These are phyloP conservation scores for Boechera stricta DNA, from an alignment of 345 rosid species.

Conservation along the genomic window DNA sequence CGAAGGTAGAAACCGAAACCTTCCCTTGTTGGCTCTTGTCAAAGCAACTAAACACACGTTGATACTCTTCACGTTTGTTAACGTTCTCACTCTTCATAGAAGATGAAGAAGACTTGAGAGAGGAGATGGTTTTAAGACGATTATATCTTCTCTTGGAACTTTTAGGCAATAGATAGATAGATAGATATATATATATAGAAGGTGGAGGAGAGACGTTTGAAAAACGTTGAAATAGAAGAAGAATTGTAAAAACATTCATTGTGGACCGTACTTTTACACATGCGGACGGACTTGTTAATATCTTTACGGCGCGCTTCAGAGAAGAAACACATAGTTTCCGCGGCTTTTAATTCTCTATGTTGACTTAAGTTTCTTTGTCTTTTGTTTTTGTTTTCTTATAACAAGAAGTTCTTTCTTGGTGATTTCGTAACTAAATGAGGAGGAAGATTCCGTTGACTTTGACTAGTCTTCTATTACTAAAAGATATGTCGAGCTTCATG, in stretches of 20 bases:
- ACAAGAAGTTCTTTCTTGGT: background rate
- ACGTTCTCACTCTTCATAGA: constrained; percentile 35
- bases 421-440: background rate
- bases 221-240: background rate
- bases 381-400: background rate
- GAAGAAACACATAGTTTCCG: constrained; percentile 23
- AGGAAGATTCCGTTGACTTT: constrained; percentile 36
- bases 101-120: constrained; percentile 13
- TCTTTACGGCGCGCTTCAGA: constrained; percentile 16
- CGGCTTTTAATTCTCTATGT: constrained; percentile 25
- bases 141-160: background rate
- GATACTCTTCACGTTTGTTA: constrained; percentile 44
- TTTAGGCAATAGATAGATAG: constrained; percentile 15
- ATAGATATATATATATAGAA: background rate
- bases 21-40: constrained; percentile 56
- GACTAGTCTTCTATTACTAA: constrained; percentile 18
- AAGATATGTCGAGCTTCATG: constrained; percentile 18
- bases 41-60: constrained; percentile 54
- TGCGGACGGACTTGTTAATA: background rate
- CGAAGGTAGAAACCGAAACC: constrained; percentile 56
- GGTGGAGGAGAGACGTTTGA: background rate
- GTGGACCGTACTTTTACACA: background rate
- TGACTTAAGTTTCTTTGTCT: constrained; percentile 32
- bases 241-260: background rate
- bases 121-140: background rate